Base-by-base conservation (phyloP, 1,284 basidiomycete genomes). In the Athelia sp. region DNA sequence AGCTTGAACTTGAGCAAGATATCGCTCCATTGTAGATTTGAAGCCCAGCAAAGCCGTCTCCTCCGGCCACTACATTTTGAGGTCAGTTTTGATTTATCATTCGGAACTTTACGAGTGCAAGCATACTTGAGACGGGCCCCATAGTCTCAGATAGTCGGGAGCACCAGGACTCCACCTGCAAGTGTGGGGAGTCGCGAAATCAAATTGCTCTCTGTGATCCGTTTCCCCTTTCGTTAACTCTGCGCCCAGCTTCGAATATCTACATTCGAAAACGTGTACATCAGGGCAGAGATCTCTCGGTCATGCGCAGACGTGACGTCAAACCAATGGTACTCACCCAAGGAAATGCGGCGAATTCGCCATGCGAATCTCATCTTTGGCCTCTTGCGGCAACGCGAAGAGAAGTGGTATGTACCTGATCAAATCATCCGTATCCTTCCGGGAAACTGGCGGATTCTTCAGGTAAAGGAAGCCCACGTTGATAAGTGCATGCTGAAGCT, bases 401-500 rank as follows among this genome's bases (percentile, higher is more conserved):
- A 86, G 65, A 15, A 68, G 68, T 2, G 84, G 83, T 3, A 81
- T 75, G 58, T 78, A 80, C 2, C 61, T 62, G 46, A 76, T 66
- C 23, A 86, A 61, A 1, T 63, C 56, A 17, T 76, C 69, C 40
- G 81, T 66, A 48, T 73, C 63, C 9, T 61, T 50, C 21, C 65
- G 61, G 0, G 70, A 59, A 3, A 85, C 71, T 0, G 80, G 70
- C 10, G 76, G 69, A 55, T 84, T 76, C n/a, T 74, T 65, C 47
- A 85, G 76, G 61, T 85, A 85, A 32, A 84, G 71, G 58, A 84
- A 84, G 18, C 82, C 84, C 57, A 86, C 81, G 56, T 83, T 78
- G 64, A 85, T 74, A 45, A 86, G 71, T 1, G 82, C 81, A 56
- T 84, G 67, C 10, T 73, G 77, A 2, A 87, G 76, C 50, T 83